Evolutionary conservation across 2,329 filamentous ascomycete species (phyloP), one percentile per base, ranked within the genome.

Genomic region (Aureobasidium sp.): DNA sequence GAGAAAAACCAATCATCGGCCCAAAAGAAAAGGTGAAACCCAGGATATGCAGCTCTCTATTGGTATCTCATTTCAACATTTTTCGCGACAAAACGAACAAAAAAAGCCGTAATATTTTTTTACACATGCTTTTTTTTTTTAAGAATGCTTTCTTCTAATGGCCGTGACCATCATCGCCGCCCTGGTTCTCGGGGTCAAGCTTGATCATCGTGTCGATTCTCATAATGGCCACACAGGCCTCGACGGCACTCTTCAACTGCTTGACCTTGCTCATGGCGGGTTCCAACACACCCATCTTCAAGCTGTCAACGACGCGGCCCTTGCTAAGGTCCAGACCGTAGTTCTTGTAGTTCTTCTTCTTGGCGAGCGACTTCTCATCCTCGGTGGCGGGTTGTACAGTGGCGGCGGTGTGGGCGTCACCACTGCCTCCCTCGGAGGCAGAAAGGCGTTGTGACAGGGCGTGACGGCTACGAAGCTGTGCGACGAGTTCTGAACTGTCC

Each of bases 221-320:
- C 93, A 98, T 97, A 70, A 98, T 97, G 67, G 90, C 88, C 71
- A 98, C 95, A 72, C 93, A 97, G 53, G 93, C 93, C 75, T 98
- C 93, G 45, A 98, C 93, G 24, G 93, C 93, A 72, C 87, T 94
- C 85, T 98, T 98, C 67, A 98, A 78, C 78, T 97, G 93, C 72
- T 91, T 86, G 62, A 98, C 81, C 79, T 98, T 98, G 80, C 91
- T 96, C 77, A 98, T 90, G 72, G 87, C 95, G 27, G 93, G 93
- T 77, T 98, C 93, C 66, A 98, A 72, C 57, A 98, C 90, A 66
- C 93, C 93, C 11, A 88, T 84, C 80, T 97, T 97, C 65, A 98
- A 77, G 74, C 89, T 84, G 70, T 98, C 93, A 53, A 90, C 85
- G 55, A 97, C 88, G 69, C 89, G 91, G 62, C 93, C 93, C 69